phyloP scores from a whole-genome alignment of 192 early-diverging fungal species.

The Rhizophagus clarus region DNA sequence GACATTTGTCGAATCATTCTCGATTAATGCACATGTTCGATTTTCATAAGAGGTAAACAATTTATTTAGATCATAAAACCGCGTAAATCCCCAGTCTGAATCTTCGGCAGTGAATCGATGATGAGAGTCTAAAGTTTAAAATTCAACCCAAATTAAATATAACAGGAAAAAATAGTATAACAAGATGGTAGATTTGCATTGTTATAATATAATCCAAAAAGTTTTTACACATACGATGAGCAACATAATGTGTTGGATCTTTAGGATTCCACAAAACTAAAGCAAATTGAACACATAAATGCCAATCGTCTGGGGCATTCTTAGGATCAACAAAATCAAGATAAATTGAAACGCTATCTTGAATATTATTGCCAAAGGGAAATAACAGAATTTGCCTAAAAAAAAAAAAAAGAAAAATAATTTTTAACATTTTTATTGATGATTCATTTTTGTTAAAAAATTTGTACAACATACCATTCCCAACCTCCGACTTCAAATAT shows the following conservation, averaged over 20 bases:
- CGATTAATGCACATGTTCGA: constrained; percentile 59
- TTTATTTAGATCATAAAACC: constrained; percentile 62
- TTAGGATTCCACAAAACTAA: constrained; percentile 75
- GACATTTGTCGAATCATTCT: constrained; percentile 68
- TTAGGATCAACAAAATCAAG: constrained; percentile 83
- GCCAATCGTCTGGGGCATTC: constrained; percentile 63
- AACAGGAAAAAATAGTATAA: background rate
- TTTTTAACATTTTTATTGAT: no score
- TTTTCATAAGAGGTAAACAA: constrained; percentile 45
- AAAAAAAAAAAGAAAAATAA: no score
- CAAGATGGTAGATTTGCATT: background rate
- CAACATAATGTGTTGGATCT: constrained; percentile 58
- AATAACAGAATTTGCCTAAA: constrained; percentile 87
- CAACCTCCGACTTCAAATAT: constrained; percentile 49
- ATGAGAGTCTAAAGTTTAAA: constrained; percentile 49
- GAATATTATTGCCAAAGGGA: constrained; percentile 79
- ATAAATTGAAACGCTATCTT: constrained; percentile 79
- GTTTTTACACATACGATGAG: constrained; percentile 50
- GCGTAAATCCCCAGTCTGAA: constrained; percentile 96
- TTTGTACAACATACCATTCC: constrained; percentile 42
- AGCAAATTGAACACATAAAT: constrained; percentile 81
- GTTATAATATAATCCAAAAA: background rate
- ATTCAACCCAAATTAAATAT: background rate
- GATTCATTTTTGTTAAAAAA: no score
- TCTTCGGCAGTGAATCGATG: constrained; percentile 86